Evolutionary conservation across 2,329 filamentous ascomycete genomes (phyloP).

Genomic region (Colletotrichum graminicola): DNA sequence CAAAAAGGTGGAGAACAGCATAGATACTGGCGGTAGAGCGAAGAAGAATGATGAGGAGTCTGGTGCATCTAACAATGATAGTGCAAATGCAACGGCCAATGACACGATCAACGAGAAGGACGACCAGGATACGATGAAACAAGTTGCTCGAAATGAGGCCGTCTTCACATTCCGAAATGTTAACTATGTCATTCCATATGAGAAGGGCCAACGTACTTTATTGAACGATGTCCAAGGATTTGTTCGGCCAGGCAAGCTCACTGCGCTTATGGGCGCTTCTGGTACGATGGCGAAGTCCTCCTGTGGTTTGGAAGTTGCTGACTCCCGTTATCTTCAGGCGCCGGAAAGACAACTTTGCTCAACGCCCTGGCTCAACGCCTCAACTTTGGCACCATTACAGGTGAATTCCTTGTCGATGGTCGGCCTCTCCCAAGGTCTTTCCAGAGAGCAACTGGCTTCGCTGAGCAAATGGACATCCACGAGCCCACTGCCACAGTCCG

Average conservation of each 20-base stretch:
- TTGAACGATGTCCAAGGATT: conserved; percentile 85
- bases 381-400: conserved; percentile 80
- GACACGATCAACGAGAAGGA: conserved; percentile 42
- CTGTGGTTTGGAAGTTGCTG: conserved; percentile 8
- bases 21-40: conserved; percentile 62
- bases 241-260: conserved; percentile 84
- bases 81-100: conserved; percentile 69
- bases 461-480: conserved; percentile 75
- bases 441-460: conserved; percentile 82
- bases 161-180: conserved; percentile 67
- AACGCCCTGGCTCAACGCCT: conserved; percentile 81
- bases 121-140: conserved; percentile 53
- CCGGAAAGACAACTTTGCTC: conserved; percentile 80
- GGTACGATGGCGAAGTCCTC: conserved; percentile 46
- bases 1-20: conserved; percentile 66
- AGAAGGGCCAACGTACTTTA: conserved; percentile 75
- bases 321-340: conserved; percentile 46
- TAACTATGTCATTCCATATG: conserved; percentile 64
- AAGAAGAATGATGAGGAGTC: conserved; percentile 65
- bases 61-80: conserved; percentile 58
- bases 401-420: conserved; percentile 85
- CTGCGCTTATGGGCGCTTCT: conserved; percentile 78
- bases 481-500: conserved; percentile 75
- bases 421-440: conserved; percentile 79
- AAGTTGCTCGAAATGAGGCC: conserved; percentile 72